Conservation (phyloP, 331 rosid species). For the Rhamnella rubrinervis region DNA sequence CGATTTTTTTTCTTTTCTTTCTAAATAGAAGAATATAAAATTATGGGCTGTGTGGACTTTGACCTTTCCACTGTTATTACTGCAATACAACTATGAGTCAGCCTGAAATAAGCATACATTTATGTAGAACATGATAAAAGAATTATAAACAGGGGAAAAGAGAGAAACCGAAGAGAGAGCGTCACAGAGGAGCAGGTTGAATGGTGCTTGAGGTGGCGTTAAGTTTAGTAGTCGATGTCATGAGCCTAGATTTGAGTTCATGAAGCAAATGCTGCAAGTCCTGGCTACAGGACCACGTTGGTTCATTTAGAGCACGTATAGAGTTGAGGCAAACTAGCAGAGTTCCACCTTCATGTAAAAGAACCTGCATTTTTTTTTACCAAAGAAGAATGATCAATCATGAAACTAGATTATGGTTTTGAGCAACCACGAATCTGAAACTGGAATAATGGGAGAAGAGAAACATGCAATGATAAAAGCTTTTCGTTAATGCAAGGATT, state of each 20-base stretch:
- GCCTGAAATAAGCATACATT: neutral
- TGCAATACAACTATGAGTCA: conserved; percentile 16
- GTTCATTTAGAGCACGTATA: conserved; percentile 75
- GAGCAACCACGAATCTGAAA: conserved; percentile 7
- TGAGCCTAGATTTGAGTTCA: conserved; percentile 46
- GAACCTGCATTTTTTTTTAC: conserved; percentile 62
- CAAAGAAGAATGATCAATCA: conserved; percentile 10
- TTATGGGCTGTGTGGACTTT: neutral
- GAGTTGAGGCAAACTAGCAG: conserved; percentile 94
- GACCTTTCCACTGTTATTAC: neutral
- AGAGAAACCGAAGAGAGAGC: neutral
- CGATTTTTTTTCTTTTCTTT: neutral
- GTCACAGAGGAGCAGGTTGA: conserved; percentile 42
- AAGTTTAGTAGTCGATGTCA: conserved; percentile 22
- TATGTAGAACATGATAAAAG: neutral
- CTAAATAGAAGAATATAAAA: neutral
- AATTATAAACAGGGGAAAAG: neutral
- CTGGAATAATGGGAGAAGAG: neutral
- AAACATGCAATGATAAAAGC: neutral
- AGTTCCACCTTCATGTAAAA: conserved; percentile 95
- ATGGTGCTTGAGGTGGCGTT: conserved; percentile 31
- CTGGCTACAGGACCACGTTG: conserved; percentile 87
- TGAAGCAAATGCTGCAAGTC: conserved; percentile 42
- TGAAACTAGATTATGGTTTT: neutral
- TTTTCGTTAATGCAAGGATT: neutral